These are phyloP conservation scores for Parasarocladium wereldwijsianum DNA, from an alignment of 2,329 filamentous ascomycete species.

Conservation along the genomic window DNA sequence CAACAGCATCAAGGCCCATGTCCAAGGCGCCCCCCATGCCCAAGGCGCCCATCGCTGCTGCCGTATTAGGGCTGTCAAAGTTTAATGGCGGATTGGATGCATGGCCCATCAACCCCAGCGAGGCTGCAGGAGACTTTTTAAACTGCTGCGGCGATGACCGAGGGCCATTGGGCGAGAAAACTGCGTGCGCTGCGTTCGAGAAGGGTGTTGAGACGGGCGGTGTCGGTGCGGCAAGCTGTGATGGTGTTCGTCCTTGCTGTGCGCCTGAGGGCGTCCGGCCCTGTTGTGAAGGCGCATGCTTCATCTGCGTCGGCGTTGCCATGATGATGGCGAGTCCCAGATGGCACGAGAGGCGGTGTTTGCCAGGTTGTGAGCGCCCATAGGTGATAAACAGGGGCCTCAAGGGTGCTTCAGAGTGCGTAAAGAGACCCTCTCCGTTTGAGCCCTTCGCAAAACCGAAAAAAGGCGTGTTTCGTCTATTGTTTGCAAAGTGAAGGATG, in stretches of 20 bases:
- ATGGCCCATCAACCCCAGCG: slow-evolving; percentile 29
- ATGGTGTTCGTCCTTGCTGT: slow-evolving; percentile 35
- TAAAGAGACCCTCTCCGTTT: no score
- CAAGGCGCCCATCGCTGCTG: slow-evolving; percentile 43
- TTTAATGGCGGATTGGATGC: slow-evolving; percentile 31
- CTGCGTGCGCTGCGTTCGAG: slow-evolving; percentile 40
- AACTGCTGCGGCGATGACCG: slow-evolving; percentile 50
- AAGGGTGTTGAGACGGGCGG: slow-evolving; percentile 55
- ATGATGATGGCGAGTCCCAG: slow-evolving; percentile 17
- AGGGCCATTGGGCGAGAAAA: slow-evolving; percentile 42
- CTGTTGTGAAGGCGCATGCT: slow-evolving; percentile 30
- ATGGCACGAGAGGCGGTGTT: slow-evolving; percentile 1
- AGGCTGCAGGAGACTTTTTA: slow-evolving; percentile 46
- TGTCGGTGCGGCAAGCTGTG: slow-evolving; percentile 39
- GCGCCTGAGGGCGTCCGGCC: slow-evolving; percentile 30
- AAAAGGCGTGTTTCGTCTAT: no score
- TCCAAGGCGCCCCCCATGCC: slow-evolving; percentile 36
- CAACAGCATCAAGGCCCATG: slow-evolving; percentile 35
- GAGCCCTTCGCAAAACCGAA: no score
- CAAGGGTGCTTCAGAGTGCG: no score
- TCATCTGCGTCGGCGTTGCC: slow-evolving; percentile 36
- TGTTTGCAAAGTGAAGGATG: no score
- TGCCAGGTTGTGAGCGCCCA: no score
- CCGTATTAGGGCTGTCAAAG: slow-evolving; percentile 51
- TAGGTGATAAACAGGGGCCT: no score